Percentiles rank a stretch among this genome's conserved stretches.
Conservation (phyloP, 441 rosid species). For the Populus hybrid region DNA sequence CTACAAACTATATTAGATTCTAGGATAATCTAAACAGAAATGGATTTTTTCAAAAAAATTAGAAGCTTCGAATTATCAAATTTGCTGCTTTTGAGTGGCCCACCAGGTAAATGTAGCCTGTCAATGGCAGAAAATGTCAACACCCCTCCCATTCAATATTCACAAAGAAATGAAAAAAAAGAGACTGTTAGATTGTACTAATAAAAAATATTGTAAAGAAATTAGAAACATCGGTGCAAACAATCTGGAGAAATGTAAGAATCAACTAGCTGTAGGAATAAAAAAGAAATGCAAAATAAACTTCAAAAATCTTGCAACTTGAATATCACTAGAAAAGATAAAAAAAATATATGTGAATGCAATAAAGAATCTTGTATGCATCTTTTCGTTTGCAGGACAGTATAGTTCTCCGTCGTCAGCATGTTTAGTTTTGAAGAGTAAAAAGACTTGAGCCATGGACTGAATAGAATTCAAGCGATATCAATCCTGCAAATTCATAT, state of each 20-base stretch:
- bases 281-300: background rate
- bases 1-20: too few relatives aligned
- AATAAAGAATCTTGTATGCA: background rate
- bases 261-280: background rate
- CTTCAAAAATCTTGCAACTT: background rate
- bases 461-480: background rate
- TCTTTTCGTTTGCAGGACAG: background rate
- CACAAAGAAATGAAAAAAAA: too few relatives aligned
- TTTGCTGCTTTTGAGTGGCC: too few relatives aligned
- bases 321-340: background rate
- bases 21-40: too few relatives aligned
- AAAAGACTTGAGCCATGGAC: background rate
- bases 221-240: background rate
- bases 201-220: background rate
- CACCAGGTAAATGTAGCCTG: too few relatives aligned
- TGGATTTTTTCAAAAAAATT: too few relatives aligned
- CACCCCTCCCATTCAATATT: background rate
- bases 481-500: background rate
- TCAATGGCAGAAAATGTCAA: background rate
- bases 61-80: too few relatives aligned
- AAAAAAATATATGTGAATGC: background rate
- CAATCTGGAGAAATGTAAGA: background rate
- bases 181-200: background rate
- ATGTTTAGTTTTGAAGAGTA: background rate
- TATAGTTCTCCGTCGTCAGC: background rate